Evolutionary conservation across 2,329 filamentous ascomycete species (phyloP).

Genomic region (Venturia pyrina): DNA sequence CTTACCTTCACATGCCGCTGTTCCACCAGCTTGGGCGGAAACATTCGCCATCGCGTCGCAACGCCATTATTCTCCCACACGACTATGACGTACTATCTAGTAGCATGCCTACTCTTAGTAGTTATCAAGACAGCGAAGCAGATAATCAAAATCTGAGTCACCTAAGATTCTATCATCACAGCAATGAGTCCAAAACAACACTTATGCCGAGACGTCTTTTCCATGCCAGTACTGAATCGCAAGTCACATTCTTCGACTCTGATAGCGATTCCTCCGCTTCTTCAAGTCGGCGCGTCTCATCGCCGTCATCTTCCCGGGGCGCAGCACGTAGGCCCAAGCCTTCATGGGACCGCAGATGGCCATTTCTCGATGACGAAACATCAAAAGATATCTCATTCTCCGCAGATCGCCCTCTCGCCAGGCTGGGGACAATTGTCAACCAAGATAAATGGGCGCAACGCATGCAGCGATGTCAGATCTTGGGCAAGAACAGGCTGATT

Average conservation of each 20-base stretch:
- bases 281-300: neutral
- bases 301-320: neutral
- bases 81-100: neutral
- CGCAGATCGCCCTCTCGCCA: neutral
- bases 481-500: neutral
- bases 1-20: neutral
- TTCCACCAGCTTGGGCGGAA: neutral
- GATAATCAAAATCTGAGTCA: neutral
- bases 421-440: neutral
- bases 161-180: neutral
- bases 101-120: neutral
- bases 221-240: neutral
- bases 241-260: neutral
- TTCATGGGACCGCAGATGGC: neutral
- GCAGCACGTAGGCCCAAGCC: neutral
- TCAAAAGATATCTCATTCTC: neutral
- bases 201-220: neutral
- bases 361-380: neutral
- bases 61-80: neutral
- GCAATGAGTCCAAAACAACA: neutral
- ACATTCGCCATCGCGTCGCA: neutral
- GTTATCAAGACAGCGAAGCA: neutral
- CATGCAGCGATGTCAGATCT: neutral
- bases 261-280: neutral
- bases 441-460: neutral